Conservation (phyloP, 805 yeast species). For the Wickerhamomyces ciferrii region DNA sequence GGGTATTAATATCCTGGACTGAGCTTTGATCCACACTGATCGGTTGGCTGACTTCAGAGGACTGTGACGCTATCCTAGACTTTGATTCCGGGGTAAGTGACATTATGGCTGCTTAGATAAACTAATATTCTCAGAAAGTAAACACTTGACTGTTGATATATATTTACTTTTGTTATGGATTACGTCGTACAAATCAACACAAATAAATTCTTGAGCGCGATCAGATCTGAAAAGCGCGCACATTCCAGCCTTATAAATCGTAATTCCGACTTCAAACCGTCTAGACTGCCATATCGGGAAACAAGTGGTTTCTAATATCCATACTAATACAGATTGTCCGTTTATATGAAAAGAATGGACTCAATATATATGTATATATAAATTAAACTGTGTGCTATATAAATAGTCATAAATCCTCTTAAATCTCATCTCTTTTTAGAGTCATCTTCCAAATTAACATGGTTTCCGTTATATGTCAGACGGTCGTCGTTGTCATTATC, state of each 20-base stretch:
- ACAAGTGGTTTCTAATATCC: not conserved
- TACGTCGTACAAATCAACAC: not conserved
- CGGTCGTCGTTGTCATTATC: constrained; percentile 29
- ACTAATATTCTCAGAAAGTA: no score
- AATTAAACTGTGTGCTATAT: no score
- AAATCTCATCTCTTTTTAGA: constrained; percentile 13
- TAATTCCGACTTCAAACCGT: not conserved
- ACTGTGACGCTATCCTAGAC: not conserved
- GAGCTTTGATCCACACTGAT: not conserved
- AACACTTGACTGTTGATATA: no score
- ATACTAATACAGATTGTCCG: no score
- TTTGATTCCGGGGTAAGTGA: not conserved
- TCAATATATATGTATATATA: no score
- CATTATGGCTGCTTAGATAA: not conserved
- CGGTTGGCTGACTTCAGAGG: not conserved
- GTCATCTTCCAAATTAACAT: constrained; percentile 47
- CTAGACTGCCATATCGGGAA: not conserved
- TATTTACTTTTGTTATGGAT: not conserved
- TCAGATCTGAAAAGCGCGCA: not conserved
- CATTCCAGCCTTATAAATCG: not conserved
- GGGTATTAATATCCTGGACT: not conserved
- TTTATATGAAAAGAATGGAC: no score
- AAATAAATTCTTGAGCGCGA: not conserved
- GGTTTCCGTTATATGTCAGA: constrained; percentile 54
- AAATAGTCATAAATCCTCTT: not conserved